Percentiles rank a stretch among this genome's conserved stretches.
These are phyloP conservation scores for Rhizopogon vesiculosus DNA, from an alignment of 768 basidiomycete species.

Conservation along the genomic window DNA sequence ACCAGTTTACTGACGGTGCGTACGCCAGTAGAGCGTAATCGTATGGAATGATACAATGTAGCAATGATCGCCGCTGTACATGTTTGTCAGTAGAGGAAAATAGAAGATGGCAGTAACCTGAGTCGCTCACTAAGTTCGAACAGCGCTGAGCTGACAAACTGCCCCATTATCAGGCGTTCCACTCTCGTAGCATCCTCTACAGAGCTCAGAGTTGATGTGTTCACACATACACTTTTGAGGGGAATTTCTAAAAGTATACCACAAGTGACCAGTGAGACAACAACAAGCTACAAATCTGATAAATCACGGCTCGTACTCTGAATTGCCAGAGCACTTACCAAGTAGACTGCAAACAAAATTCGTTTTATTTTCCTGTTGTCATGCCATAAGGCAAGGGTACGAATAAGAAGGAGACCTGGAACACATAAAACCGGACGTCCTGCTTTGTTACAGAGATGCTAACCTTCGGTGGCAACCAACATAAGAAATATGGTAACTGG, in stretches of 20 bases:
- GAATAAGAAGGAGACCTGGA: slow-evolving; percentile 6
- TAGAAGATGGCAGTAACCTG: background rate
- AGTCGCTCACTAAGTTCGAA: slow-evolving; percentile 2
- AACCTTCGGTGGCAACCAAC: slow-evolving; percentile 3
- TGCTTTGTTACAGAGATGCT: background rate
- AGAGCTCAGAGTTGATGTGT: background rate
- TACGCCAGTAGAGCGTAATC: background rate
- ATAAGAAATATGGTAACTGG: slow-evolving; percentile 2
- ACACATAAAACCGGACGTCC: background rate
- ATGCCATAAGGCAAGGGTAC: slow-evolving; percentile 3
- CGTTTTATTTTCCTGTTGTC: background rate
- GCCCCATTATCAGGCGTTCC: background rate
- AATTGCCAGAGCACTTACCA: background rate
- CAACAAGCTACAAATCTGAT: slow-evolving; percentile 1
- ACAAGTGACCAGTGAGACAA: slow-evolving; percentile 1
- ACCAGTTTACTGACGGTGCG: background rate
- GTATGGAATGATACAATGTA: slow-evolving; percentile 1
- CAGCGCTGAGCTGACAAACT: background rate
- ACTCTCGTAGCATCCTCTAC: background rate
- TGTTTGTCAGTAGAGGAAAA: background rate
- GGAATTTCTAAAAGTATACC: background rate
- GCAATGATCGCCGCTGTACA: background rate
- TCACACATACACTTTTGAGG: background rate
- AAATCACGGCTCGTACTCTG: background rate
- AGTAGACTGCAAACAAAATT: background rate